These are phyloP conservation scores for Chalara sp. DNA, from an alignment of 2,329 filamentous ascomycete genomes.

Conservation along the genomic window DNA sequence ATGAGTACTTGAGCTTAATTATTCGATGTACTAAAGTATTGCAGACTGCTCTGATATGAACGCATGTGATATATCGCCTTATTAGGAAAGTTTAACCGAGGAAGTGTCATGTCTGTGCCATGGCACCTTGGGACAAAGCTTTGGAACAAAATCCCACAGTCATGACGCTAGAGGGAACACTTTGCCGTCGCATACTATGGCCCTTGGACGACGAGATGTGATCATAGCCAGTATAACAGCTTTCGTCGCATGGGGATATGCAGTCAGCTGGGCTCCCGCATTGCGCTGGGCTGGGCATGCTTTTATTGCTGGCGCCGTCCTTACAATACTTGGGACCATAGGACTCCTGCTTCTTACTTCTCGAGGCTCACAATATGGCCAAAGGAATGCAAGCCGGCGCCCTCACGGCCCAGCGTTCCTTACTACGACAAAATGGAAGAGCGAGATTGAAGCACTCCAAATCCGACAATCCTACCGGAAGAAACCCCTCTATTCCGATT, in stretches of 20 bases:
- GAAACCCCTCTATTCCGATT: conserved; percentile 64
- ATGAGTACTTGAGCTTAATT: too few relatives aligned
- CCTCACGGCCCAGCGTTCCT: conserved; percentile 52
- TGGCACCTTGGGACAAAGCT: too few relatives aligned
- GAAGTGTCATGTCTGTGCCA: too few relatives aligned
- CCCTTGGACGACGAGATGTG: conserved; percentile 67
- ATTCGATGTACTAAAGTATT: too few relatives aligned
- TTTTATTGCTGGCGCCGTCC: conserved; percentile 63
- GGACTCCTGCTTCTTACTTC: conserved; percentile 58
- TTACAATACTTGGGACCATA: conserved; percentile 45
- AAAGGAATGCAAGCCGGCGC: conserved; percentile 33
- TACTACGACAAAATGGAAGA: conserved; percentile 56
- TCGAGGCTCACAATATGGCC: conserved; percentile 38
- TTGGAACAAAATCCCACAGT: conserved; percentile 13
- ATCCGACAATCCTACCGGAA: conserved; percentile 60
- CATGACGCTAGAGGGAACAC: conserved; percentile 23
- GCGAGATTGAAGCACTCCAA: conserved; percentile 61
- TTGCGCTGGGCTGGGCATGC: conserved; percentile 83
- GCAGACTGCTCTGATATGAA: too few relatives aligned
- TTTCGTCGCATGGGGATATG: conserved; percentile 84
- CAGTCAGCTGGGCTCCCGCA: conserved; percentile 73
- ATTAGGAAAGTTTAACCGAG: too few relatives aligned
- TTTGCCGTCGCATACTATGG: conserved; percentile 42
- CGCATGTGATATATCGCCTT: too few relatives aligned
- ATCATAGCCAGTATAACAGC: conserved; percentile 59